Percentiles rank a stretch among this genome's conserved stretches.
These are phyloP conservation scores for Monilinia polystroma DNA, from an alignment of 2,329 filamentous ascomycete species.

Conservation along the genomic window DNA sequence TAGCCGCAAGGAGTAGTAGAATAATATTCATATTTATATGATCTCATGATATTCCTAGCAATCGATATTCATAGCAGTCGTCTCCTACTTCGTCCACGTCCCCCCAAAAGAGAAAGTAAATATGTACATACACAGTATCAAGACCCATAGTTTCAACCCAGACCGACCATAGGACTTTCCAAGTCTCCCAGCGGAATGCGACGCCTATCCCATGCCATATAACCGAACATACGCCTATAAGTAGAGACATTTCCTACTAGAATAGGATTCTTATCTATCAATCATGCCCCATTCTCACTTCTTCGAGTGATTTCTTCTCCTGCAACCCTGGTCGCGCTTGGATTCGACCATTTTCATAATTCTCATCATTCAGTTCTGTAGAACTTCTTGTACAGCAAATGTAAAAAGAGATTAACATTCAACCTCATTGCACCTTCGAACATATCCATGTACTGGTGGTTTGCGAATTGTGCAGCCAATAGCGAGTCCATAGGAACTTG, in stretches of 20 bases:
- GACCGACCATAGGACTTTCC: constrained; percentile 15
- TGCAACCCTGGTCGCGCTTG: not conserved
- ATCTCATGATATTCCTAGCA: constrained; percentile 25
- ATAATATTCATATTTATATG: constrained; percentile 33
- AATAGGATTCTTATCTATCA: constrained; percentile 11
- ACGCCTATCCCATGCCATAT: constrained; percentile 35
- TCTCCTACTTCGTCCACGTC: constrained; percentile 24
- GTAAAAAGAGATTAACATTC: constrained; percentile 95
- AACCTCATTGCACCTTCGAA: constrained; percentile 84
- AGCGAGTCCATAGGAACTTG: constrained; percentile 89
- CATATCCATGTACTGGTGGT: constrained; percentile 91
- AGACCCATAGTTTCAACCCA: constrained; percentile 25
- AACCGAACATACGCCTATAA: constrained; percentile 23
- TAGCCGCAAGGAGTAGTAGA: constrained; percentile 16
- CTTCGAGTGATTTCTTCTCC: not conserved
- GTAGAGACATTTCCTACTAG: not conserved
- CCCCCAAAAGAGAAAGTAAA: constrained; percentile 31
- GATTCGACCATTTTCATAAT: constrained; percentile 24
- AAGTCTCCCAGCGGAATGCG: constrained; percentile 24
- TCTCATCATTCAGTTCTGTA: constrained; percentile 64
- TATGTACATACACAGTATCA: constrained; percentile 37
- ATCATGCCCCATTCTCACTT: too few relatives aligned
- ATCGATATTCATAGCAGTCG: constrained; percentile 24
- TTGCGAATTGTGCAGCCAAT: constrained; percentile 94
- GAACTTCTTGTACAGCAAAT: constrained; percentile 98